These are phyloP conservation scores for Dioscorea dumetorum DNA, from an alignment of 106 monocot genomes.

Conservation along the genomic window DNA sequence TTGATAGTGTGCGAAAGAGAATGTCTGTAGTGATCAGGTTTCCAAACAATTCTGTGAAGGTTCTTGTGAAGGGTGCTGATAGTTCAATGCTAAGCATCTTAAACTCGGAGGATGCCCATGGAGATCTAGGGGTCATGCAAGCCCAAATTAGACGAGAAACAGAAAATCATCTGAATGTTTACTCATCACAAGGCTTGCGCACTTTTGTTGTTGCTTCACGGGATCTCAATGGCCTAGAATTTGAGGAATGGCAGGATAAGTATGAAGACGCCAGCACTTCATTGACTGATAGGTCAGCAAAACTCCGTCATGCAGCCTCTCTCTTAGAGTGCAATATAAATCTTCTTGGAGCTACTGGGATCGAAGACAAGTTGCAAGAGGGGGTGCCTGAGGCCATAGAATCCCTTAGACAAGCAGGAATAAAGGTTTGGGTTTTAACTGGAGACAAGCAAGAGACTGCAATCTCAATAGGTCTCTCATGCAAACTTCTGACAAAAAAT, in stretches of 20 bases:
- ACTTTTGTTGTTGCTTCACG: constrained; percentile 77
- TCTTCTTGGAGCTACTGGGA: constrained; percentile 89
- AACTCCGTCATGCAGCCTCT: constrained; percentile 78
- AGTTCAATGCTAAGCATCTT: constrained; percentile 81
- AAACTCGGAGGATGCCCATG: constrained; percentile 10
- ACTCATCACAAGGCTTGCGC: constrained; percentile 75
- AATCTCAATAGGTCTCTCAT: constrained; percentile 93
- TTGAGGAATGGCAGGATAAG: constrained; percentile 72
- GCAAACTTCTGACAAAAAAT: constrained; percentile 57
- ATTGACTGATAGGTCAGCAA: constrained; percentile 63
- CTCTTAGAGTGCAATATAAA: constrained; percentile 72
- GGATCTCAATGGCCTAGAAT: constrained; percentile 66
- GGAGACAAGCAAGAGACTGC: constrained; percentile 99
- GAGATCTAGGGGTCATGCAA: constrained; percentile 3
- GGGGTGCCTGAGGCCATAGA: constrained; percentile 98
- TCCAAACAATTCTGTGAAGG: constrained; percentile 74
- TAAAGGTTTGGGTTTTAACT: constrained; percentile 97
- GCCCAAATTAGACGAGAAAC: constrained; percentile 47
- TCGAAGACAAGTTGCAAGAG: constrained; percentile 98
- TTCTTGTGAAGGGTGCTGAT: constrained; percentile 95
- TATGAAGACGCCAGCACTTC: constrained; percentile 97
- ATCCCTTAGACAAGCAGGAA: constrained; percentile 91
- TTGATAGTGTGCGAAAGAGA: constrained; percentile 96
- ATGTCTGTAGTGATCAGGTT: constrained; percentile 97
- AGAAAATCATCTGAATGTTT: constrained; percentile 56